Percentiles rank a stretch among this genome's conserved stretches.
phyloP scores from a whole-genome alignment of 352 stramenopile species.

The Phytophthora ohioensis region DNA sequence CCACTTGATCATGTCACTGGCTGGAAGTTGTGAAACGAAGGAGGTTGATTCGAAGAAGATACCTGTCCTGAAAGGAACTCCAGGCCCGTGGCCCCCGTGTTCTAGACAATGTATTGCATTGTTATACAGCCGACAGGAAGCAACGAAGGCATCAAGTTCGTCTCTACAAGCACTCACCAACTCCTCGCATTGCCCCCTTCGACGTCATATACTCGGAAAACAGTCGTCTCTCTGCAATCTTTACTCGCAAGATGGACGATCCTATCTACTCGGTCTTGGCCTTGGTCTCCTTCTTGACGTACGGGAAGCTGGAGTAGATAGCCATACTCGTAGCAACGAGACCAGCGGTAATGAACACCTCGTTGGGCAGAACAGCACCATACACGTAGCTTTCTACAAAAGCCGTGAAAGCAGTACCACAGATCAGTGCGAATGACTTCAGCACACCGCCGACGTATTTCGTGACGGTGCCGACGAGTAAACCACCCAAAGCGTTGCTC shows the following conservation, averaged over 20 bases:
- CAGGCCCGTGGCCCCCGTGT: not conserved
- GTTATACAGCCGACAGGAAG: not conserved
- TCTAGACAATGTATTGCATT: slow-evolving; percentile 6
- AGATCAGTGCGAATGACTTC: slow-evolving; percentile 91
- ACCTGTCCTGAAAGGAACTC: not conserved
- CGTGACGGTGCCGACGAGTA: slow-evolving; percentile 90
- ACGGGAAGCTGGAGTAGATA: slow-evolving; percentile 82
- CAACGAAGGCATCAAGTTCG: not conserved
- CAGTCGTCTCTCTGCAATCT: not conserved
- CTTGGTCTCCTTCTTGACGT: slow-evolving; percentile 50
- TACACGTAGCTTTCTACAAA: slow-evolving; percentile 83
- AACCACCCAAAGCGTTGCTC: slow-evolving; percentile 79
- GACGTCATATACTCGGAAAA: slow-evolving; percentile 13
- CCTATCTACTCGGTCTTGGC: slow-evolving; percentile 43
- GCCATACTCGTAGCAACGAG: slow-evolving; percentile 76
- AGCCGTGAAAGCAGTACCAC: slow-evolving; percentile 89
- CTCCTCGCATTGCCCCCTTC: not conserved
- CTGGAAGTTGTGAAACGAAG: no score
- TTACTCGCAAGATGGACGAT: not conserved
- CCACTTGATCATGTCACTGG: no score
- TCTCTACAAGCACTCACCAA: not conserved
- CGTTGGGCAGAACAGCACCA: slow-evolving; percentile 56
- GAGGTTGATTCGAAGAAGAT: no score
- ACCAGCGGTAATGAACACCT: slow-evolving; percentile 75
- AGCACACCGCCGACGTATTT: slow-evolving; percentile 92